Evolutionary conservation across 768 basidiomycete genomes (phyloP).

Genomic region (Solioccasus polychromus): DNA sequence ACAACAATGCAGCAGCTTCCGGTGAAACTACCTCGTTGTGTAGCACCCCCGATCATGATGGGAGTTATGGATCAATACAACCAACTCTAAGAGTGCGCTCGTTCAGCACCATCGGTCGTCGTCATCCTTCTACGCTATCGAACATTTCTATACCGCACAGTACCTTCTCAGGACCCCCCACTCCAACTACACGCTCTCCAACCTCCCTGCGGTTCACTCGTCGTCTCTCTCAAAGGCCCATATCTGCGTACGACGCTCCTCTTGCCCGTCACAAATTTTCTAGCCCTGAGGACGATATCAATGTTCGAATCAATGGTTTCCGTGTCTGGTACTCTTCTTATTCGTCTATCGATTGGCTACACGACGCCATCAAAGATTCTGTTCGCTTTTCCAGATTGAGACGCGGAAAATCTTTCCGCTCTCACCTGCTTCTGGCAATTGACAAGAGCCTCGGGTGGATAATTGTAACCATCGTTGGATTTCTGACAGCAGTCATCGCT

Average conservation of each 20-base stretch:
- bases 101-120: constrained; percentile 31
- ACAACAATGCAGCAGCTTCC: constrained; percentile 6
- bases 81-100: constrained; percentile 28
- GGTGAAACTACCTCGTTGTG: constrained; percentile 39
- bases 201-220: constrained; percentile 37
- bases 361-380: constrained; percentile 94
- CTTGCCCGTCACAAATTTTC: constrained; percentile 31
- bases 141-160: constrained; percentile 28
- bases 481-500: constrained; percentile 81
- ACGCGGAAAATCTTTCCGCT: constrained; percentile 65
- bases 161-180: constrained; percentile 37
- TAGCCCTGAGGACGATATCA: constrained; percentile 44
- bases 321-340: constrained; percentile 86
- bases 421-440: constrained; percentile 55
- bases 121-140: constrained; percentile 38
- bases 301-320: constrained; percentile 77
- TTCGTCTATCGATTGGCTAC: constrained; percentile 93
- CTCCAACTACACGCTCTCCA: constrained; percentile 33
- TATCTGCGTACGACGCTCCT: constrained; percentile 69
- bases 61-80: constrained; percentile 58
- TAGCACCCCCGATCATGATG: constrained; percentile 20
- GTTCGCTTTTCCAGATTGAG: constrained; percentile 73
- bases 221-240: constrained; percentile 51
- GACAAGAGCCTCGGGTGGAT: constrained; percentile 88
- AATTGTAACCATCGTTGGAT: constrained; percentile 84